Percentiles rank a stretch among this genome's conserved stretches.
Evolutionary conservation across 768 basidiomycete species (phyloP).

Genomic region (Collybia nuda): DNA sequence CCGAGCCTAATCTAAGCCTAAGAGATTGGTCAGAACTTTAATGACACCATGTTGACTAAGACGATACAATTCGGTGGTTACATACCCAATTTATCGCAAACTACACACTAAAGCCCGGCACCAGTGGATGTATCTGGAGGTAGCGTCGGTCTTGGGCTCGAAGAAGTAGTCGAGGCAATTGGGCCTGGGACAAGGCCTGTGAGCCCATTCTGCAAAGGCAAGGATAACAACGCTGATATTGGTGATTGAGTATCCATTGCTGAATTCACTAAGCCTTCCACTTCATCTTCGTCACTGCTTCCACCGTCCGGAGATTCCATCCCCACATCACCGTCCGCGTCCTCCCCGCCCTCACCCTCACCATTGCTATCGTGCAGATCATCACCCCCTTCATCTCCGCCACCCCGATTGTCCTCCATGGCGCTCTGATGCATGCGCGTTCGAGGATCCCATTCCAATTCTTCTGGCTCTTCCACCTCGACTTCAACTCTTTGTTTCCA

Average conservation of each 20-base stretch:
- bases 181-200: neutral
- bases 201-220: neutral
- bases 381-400: conserved; percentile 19
- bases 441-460: conserved; percentile 69
- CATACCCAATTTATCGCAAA: too few species aligned
- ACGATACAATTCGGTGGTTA: too few species aligned
- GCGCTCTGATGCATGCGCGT: conserved; percentile 10
- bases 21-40: too few species aligned
- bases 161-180: neutral
- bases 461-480: conserved; percentile 77
- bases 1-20: too few species aligned
- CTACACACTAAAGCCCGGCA: neutral
- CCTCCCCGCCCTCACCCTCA: conserved; percentile 21
- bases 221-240: conserved; percentile 5
- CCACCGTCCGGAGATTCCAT: conserved; percentile 16
- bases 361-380: conserved; percentile 22
- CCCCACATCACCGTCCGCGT: conserved; percentile 15
- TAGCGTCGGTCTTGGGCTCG: neutral
- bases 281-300: conserved; percentile 23
- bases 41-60: too few species aligned
- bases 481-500: conserved; percentile 83
- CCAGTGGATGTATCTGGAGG: neutral
- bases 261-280: conserved; percentile 30
- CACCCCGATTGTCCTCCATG: conserved; percentile 11
- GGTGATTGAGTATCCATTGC: conserved; percentile 21